Percentiles rank a stretch among this genome's conserved stretches.
phyloP scores from a whole-genome alignment of 2,329 filamentous ascomycete species.

The Geoglossum cookeanum region DNA sequence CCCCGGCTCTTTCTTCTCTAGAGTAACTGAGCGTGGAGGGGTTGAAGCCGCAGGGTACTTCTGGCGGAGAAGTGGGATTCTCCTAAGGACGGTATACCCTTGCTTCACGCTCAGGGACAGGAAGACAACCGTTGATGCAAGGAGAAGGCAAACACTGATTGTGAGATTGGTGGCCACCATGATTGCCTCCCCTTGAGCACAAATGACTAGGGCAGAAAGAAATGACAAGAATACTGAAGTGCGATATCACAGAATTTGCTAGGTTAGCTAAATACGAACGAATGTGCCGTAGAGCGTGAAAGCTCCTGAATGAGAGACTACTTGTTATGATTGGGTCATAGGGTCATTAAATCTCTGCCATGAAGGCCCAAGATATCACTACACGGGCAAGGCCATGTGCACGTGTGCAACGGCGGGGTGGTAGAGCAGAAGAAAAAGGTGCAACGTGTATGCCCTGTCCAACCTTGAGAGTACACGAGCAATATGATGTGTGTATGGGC shows the following conservation, averaged over 20 bases:
- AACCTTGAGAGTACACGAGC: neutral
- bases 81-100: constrained; percentile 15
- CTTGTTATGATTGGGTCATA: neutral
- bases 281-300: neutral
- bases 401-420: neutral
- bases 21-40: constrained; percentile 32
- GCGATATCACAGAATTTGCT: neutral
- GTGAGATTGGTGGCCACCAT: neutral
- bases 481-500: neutral
- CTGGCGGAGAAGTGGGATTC: constrained; percentile 7
- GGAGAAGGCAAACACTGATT: neutral
- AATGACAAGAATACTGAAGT: neutral
- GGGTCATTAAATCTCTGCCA: neutral
- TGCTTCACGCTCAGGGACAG: constrained; percentile 9
- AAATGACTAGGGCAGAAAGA: neutral
- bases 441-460: neutral
- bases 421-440: neutral
- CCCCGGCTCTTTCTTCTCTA: constrained; percentile 8
- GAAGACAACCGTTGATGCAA: neutral
- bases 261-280: neutral
- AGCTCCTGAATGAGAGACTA: neutral
- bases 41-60: constrained; percentile 29
- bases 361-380: neutral
- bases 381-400: neutral
- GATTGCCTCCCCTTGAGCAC: neutral